Conservation (phyloP, 1,284 basidiomycete genomes). For the Melampsora americana region DNA sequence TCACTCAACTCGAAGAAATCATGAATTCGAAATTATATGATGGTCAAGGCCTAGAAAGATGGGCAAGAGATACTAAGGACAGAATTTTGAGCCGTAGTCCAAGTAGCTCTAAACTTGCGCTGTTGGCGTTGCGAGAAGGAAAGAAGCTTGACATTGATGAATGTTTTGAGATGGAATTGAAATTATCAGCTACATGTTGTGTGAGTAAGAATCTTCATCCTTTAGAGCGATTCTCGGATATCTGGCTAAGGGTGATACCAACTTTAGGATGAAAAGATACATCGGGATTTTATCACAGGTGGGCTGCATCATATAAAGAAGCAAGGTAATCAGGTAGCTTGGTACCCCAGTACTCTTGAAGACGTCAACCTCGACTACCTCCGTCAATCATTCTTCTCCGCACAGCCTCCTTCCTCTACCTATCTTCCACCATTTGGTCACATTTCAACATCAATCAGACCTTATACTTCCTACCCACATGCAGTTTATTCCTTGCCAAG, state of each 20-base stretch:
- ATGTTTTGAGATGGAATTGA: constrained; percentile 74
- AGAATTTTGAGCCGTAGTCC: constrained; percentile 72
- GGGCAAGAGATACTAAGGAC: constrained; percentile 70
- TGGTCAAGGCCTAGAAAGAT: constrained; percentile 61
- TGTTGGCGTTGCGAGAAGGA: constrained; percentile 71
- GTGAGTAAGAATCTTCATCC: constrained; percentile 58
- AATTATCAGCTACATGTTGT: constrained; percentile 73
- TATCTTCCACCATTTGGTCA: constrained; percentile 56
- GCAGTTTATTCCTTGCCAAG: constrained; percentile 66
- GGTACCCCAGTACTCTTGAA: constrained; percentile 64
- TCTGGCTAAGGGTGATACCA: too few species aligned
- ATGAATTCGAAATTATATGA: constrained; percentile 53
- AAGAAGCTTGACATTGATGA: constrained; percentile 64
- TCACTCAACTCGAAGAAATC: constrained; percentile 62
- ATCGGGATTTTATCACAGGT: constrained; percentile 76
- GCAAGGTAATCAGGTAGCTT: constrained; percentile 60
- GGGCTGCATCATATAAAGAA: constrained; percentile 73
- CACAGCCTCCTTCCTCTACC: constrained; percentile 59
- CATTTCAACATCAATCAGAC: constrained; percentile 47
- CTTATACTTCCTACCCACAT: constrained; percentile 49
- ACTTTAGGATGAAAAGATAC: constrained; percentile 60
- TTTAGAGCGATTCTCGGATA: not conserved
- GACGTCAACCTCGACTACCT: constrained; percentile 63
- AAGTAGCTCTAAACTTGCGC: constrained; percentile 80
- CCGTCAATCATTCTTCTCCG: constrained; percentile 63